Percentiles rank a stretch among this genome's conserved stretches.
Conservation (phyloP, 345 rosid genomes). For the Eucalyptus globulus region DNA sequence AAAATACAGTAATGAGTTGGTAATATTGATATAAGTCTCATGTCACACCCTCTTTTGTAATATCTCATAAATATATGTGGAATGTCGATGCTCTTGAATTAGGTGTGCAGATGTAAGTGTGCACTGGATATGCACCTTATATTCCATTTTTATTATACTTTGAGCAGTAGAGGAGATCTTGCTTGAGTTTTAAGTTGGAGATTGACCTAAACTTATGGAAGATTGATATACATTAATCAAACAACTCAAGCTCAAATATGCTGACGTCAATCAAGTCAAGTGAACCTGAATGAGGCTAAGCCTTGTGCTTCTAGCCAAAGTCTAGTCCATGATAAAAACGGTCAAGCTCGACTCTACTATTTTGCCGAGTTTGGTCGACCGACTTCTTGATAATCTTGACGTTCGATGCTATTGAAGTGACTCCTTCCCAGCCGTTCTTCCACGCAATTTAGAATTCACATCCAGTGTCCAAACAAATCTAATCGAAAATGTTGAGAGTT, state of each 20-base stretch:
- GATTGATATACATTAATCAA: not conserved
- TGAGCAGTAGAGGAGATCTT: not conserved
- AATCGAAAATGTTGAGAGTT: not conserved
- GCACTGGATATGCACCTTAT: not conserved
- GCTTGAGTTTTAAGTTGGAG: not conserved
- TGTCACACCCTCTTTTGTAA: not conserved
- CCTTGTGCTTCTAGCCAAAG: not conserved
- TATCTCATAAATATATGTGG: not conserved
- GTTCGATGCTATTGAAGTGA: not conserved
- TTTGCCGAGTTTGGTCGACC: not conserved
- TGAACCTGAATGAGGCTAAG: not conserved
- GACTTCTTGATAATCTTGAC: not conserved
- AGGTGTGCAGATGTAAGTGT: not conserved
- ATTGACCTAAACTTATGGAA: not conserved
- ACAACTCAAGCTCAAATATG: not conserved
- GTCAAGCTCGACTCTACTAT: not conserved
- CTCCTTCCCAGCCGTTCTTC: not conserved
- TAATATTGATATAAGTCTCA: fast-evolving
- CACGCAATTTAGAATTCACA: not conserved
- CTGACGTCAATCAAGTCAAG: not conserved
- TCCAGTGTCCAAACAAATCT: not conserved
- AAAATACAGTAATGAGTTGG: not conserved
- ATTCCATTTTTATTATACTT: not conserved
- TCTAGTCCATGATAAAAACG: not conserved
- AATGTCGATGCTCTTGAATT: not conserved